phyloP scores from a whole-genome alignment of 1,139 yeast genomes.

The Pichia terricola region DNA sequence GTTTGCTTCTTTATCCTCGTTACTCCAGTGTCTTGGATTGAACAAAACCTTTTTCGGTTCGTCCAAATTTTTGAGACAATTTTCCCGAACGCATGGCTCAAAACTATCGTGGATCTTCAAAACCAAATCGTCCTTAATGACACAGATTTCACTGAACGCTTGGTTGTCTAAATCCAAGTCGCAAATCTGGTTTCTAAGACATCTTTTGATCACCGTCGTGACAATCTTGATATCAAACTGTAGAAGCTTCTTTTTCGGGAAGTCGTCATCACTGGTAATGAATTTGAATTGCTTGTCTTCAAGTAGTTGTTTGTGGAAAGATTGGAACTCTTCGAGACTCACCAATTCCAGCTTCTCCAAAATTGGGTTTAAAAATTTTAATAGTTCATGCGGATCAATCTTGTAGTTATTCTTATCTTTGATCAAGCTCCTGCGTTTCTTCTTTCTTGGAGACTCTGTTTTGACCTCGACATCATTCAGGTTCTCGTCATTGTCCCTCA shows the following conservation, averaged over 20 bases:
- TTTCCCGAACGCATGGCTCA: constrained; percentile 31
- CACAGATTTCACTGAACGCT: constrained; percentile 24
- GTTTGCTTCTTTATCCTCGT: constrained; percentile 1
- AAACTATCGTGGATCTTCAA: constrained; percentile 25
- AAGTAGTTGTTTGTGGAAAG: not conserved
- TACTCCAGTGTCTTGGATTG: constrained; percentile 18
- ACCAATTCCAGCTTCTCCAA: not conserved
- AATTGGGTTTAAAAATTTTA: constrained; percentile 1
- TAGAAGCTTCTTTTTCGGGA: not conserved
- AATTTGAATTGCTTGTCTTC: not conserved
- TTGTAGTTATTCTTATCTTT: not conserved
- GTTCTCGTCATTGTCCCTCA: constrained; percentile 7
- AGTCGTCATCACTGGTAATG: not conserved
- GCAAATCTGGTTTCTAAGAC: not conserved
- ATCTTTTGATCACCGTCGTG: not conserved
- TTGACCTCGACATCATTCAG: constrained; percentile 1
- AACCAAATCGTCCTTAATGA: constrained; percentile 14
- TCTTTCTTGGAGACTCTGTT: not conserved
- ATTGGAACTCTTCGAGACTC: not conserved
- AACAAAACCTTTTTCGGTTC: constrained; percentile 27
- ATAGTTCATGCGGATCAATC: constrained; percentile 1
- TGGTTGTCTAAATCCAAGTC: constrained; percentile 17
- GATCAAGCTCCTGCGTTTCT: not conserved
- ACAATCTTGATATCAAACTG: no score
- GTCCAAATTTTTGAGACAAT: constrained; percentile 28